Conservation (phyloP, 495 filamentous ascomycete species). For the Penicillium chermesinum region DNA sequence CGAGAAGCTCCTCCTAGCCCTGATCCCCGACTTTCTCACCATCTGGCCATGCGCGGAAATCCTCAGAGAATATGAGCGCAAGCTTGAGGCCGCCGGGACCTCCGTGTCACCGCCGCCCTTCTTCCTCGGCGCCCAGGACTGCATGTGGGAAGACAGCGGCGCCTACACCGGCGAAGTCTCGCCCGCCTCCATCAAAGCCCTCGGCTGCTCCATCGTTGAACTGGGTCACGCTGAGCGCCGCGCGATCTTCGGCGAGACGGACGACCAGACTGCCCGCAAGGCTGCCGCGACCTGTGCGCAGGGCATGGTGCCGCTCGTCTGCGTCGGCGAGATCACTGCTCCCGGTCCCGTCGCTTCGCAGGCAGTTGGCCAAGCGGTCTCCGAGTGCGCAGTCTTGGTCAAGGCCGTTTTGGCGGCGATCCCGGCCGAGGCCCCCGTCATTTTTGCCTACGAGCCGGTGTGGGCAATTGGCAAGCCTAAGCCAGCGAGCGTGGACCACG, state of each 20-base stretch:
- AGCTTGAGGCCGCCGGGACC: conserved; percentile 21
- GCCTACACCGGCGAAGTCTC: conserved; percentile 76
- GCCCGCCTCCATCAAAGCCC: conserved; percentile 54
- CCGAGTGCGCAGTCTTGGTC: conserved; percentile 62
- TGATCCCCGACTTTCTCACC: conserved; percentile 72
- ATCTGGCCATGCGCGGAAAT: conserved; percentile 53
- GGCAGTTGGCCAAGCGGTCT: conserved; percentile 52
- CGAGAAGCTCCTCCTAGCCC: conserved; percentile 79
- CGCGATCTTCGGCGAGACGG: conserved; percentile 64
- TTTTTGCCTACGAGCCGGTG: conserved; percentile 83
- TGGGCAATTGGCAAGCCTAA: conserved; percentile 77
- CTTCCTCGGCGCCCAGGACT: conserved; percentile 71
- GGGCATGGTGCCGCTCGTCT: conserved; percentile 71
- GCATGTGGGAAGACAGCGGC: conserved; percentile 54
- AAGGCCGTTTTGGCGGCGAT: conserved; percentile 54
- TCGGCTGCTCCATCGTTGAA: conserved; percentile 67
- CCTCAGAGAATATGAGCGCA: conserved; percentile 34
- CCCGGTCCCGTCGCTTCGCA: conserved; percentile 45
- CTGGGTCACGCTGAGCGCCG: conserved; percentile 76
- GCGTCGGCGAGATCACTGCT: conserved; percentile 62
- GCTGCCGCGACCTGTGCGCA: conserved; percentile 59
- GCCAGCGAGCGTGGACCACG: conserved; percentile 69
- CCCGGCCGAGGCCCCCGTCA: conserved; percentile 56
- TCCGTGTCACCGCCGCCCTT: conserved; percentile 37
- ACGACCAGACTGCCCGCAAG: conserved; percentile 58